Conservation (phyloP, 768 basidiomycete species). For the Nevesoporus exiguus region DNA sequence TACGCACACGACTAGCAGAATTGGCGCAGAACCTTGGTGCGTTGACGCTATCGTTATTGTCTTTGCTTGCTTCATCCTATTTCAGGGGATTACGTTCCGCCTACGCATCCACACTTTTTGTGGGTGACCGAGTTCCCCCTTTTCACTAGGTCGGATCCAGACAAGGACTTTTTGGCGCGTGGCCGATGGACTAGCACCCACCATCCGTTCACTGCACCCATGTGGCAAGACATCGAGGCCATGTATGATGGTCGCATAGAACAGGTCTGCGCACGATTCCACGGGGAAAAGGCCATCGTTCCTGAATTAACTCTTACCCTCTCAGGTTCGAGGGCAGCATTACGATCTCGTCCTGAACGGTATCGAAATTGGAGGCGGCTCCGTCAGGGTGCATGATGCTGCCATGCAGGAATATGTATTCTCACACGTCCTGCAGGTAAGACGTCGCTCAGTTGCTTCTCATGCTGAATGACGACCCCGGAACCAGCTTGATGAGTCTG, state of each 20-base stretch:
- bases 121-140: constrained; percentile 97
- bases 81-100: constrained; percentile 55
- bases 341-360: constrained; percentile 96
- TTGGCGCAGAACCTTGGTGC: constrained; percentile 62
- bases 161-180: constrained; percentile 81
- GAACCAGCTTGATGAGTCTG: constrained; percentile 64
- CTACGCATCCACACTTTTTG: constrained; percentile 71
- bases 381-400: constrained; percentile 89
- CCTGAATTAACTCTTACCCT: constrained; percentile 4
- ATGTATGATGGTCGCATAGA: constrained; percentile 70
- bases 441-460: constrained; percentile 16
- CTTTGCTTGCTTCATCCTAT: constrained; percentile 9
- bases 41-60: constrained; percentile 8
- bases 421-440: constrained; percentile 69
- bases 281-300: not conserved
- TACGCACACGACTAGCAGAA: constrained; percentile 65
- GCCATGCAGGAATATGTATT: constrained; percentile 84
- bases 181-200: constrained; percentile 92
- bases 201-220: constrained; percentile 95
- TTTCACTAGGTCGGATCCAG: constrained; percentile 80
- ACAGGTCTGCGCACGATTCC: constrained; percentile 36
- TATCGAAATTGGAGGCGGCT: constrained; percentile 90
- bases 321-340: constrained; percentile 87
- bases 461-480: constrained; percentile 9
- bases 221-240: constrained; percentile 81